Evolutionary conservation across 371 early-diverging fungal species (phyloP), one percentile per base, ranked within the genome.

Genomic region (Dinochytrium kinnereticum): DNA sequence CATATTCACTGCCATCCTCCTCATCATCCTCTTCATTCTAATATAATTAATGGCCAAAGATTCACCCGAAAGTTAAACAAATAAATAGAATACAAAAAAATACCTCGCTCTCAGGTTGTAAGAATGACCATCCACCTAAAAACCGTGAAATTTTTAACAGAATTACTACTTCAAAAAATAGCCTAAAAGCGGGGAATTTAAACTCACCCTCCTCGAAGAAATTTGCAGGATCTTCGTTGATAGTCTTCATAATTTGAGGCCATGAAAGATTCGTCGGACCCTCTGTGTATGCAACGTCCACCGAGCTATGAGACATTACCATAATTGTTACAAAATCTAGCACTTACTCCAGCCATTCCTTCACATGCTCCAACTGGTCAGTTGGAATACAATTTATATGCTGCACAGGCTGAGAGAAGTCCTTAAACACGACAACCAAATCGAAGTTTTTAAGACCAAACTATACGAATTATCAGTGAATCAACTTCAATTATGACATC

Each of bases 381-480:
- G 95, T 94, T 31, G 98, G 97, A 70, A 99, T 95, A 1, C 97
- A 93, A 78, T 96, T 96, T 83, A 99, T 94, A 68, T 98, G 97
- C n/a, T 95, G 91, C 0, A 96, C 96, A 2, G 94, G 77, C 51
- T 92, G 88, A 33, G 90, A 87, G 81, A 93, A 97, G 80, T 99
- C 98, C 80, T 98, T 98, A 84, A 96, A 96, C 1, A 99, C 92
- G 87, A 99, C 95, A 1, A 99, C 99, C 88, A 99, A 86, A 88
- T 99, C 99, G 86, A 99, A 99, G 81, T 98, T 98, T 88, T 98
- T 98, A 37, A 99, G 88, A 13, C 97, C 98, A 82, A 96, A 99
- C 83, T 95, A 68, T 15, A 51, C 39, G 2, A 17, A 15, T 36
- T 15, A 59, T 49, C 38, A 55, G 2, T 7, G 44, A 30, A 7